Percentiles rank a stretch among this genome's conserved stretches.
Evolutionary conservation across 148 eudicot genomes (phyloP).

Genomic region (Suaeda aralocaspica): DNA sequence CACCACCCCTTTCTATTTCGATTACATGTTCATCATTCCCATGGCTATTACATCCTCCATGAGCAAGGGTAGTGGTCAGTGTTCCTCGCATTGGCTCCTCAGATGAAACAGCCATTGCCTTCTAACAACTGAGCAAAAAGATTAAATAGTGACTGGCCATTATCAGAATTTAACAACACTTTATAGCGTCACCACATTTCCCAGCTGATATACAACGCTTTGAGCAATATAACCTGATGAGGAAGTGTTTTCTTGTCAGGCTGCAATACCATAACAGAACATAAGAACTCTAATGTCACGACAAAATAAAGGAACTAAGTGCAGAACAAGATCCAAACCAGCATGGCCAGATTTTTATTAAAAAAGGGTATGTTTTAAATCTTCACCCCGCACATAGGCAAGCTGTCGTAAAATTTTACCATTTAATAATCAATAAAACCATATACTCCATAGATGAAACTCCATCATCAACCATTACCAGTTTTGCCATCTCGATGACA

Average conservation of each 20-base stretch:
- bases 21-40: conserved; percentile 48
- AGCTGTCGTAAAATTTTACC: background rate
- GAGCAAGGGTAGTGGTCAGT: conserved; percentile 66
- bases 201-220: conserved; percentile 2
- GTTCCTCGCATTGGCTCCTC: conserved; percentile 40
- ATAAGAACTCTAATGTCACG: background rate
- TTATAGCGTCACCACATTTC: conserved; percentile 1
- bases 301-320: background rate
- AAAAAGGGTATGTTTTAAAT: background rate
- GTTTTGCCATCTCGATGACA: background rate
- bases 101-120: conserved; percentile 45
- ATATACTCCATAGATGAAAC: background rate
- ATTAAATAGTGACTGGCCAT: background rate
- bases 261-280: conserved; percentile 17
- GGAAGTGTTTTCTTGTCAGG: background rate
- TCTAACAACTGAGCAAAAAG: background rate
- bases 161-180: conserved; percentile 5
- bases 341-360: background rate
- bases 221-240: background rate
- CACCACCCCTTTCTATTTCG: conserved; percentile 50
- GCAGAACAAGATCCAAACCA: background rate
- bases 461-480: background rate
- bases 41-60: conserved; percentile 41
- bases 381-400: no score
- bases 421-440: conserved; percentile 2